These are phyloP conservation scores for Botrytis galanthina DNA, from an alignment of 2,329 filamentous ascomycete genomes.

Conservation along the genomic window DNA sequence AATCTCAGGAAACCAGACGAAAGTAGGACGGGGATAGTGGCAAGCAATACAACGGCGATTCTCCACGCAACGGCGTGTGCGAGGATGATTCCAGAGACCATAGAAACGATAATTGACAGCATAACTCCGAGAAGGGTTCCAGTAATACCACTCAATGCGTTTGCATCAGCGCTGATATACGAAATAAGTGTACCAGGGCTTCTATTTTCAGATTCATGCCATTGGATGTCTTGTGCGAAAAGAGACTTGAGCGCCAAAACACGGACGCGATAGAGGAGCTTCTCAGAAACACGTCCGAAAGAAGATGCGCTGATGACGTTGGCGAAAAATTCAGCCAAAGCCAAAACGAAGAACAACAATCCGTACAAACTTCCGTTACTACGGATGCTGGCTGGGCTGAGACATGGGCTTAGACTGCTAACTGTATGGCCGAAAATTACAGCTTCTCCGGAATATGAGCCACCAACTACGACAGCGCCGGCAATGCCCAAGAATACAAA, in stretches of 20 bases:
- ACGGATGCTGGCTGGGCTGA: conserved; percentile 29
- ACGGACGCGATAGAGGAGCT: conserved; percentile 63
- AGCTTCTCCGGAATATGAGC: conserved; percentile 52
- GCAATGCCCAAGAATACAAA: conserved; percentile 2
- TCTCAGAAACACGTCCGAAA: conserved; percentile 59
- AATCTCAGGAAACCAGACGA: conserved; percentile 7
- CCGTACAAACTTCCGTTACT: conserved; percentile 41
- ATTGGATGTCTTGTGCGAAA: conserved; percentile 64
- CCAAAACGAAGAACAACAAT: conserved; percentile 49
- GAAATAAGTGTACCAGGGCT: conserved; percentile 62
- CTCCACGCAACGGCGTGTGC: conserved; percentile 72
- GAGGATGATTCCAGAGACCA: conserved; percentile 64
- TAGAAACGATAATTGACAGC: conserved; percentile 66
- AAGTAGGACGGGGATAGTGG: conserved; percentile 49
- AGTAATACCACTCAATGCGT: conserved; percentile 64
- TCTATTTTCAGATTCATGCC: conserved; percentile 66
- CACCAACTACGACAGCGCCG: conserved; percentile 51
- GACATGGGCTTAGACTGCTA: conserved; percentile 49
- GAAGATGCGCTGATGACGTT: conserved; percentile 57
- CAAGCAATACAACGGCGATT: conserved; percentile 69
- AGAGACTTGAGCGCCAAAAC: conserved; percentile 51
- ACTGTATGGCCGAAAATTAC: conserved; percentile 55
- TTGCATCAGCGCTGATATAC: conserved; percentile 68
- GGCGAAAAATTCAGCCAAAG: conserved; percentile 57
- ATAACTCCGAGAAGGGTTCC: conserved; percentile 68